Evolutionary conservation across 2,329 filamentous ascomycete genomes (phyloP).

Genomic region (Cryphonectria radicalis): DNA sequence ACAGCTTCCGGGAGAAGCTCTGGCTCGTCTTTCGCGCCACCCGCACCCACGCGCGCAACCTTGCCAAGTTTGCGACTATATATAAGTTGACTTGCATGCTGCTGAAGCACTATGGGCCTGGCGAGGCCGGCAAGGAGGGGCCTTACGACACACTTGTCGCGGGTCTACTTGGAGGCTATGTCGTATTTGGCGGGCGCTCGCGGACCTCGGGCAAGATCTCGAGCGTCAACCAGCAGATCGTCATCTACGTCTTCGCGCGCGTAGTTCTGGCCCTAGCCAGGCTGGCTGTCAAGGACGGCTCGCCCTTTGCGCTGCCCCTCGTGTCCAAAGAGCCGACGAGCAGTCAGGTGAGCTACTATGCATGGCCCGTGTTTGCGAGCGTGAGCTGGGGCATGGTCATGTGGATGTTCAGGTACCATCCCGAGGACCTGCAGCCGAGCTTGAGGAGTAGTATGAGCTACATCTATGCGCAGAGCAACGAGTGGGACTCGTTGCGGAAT

Average conservation of each 20-base stretch:
- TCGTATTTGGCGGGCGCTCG: constrained; percentile 78
- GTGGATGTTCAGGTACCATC: constrained; percentile 92
- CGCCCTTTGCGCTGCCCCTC: constrained; percentile 48
- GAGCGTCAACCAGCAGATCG: constrained; percentile 92
- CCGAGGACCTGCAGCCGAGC: constrained; percentile 88
- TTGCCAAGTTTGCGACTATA: constrained; percentile 86
- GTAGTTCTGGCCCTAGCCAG: constrained; percentile 85
- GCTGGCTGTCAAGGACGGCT: constrained; percentile 71
- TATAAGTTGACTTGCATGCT: constrained; percentile 85
- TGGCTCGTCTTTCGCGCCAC: constrained; percentile 83
- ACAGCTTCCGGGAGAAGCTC: constrained; percentile 73
- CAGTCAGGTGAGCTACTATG: constrained; percentile 65
- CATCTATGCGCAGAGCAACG: constrained; percentile 88
- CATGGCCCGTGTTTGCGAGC: constrained; percentile 92
- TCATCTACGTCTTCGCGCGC: constrained; percentile 95
- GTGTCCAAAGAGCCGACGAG: constrained; percentile 54
- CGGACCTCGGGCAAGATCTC: constrained; percentile 70
- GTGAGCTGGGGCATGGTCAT: constrained; percentile 92
- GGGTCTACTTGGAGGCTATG: constrained; percentile 86
- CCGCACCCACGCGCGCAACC: constrained; percentile 85
- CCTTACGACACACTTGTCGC: constrained; percentile 85
- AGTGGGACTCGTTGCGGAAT: constrained; percentile 85
- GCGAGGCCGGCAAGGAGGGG: constrained; percentile 64
- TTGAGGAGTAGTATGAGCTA: constrained; percentile 96
- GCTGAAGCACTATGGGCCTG: constrained; percentile 64